Percentiles rank a stretch among this genome's conserved stretches.
phyloP scores from a whole-genome alignment of 2,329 filamentous ascomycete genomes.

The Verticillium nubilum region DNA sequence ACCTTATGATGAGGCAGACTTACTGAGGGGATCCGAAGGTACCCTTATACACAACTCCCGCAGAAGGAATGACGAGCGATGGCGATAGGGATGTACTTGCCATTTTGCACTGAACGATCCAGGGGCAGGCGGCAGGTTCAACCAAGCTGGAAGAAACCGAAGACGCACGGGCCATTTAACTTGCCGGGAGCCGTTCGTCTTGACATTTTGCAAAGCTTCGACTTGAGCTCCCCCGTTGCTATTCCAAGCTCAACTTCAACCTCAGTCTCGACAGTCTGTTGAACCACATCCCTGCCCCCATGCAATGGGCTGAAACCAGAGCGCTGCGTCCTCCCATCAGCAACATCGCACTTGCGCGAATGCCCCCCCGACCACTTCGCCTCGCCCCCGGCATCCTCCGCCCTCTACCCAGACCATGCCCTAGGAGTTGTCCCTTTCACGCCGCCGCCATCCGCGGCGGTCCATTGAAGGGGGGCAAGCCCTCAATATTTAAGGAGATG shows the following conservation, averaged over 20 bases:
- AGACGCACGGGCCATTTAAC: neutral
- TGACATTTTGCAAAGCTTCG: neutral
- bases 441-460: neutral
- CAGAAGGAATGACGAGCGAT: too few species aligned
- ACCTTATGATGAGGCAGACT: too few species aligned
- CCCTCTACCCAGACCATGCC: neutral
- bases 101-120: too few species aligned
- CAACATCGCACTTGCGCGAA: constrained; percentile 9
- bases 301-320: constrained; percentile 13
- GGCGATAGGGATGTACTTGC: too few species aligned
- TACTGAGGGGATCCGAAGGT: too few species aligned
- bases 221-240: neutral
- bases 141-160: too few species aligned
- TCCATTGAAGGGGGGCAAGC: neutral
- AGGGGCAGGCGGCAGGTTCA: too few species aligned
- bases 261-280: neutral
- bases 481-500: neutral
- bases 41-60: too few species aligned
- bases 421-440: neutral
- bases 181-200: neutral
- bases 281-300: constrained; percentile 2
- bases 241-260: neutral
- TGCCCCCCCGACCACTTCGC: constrained; percentile 1
- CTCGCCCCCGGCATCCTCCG: neutral
- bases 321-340: constrained; percentile 7